Evolutionary conservation across 2,329 filamentous ascomycete genomes (phyloP).

Genomic region (Volutella citrinella): DNA sequence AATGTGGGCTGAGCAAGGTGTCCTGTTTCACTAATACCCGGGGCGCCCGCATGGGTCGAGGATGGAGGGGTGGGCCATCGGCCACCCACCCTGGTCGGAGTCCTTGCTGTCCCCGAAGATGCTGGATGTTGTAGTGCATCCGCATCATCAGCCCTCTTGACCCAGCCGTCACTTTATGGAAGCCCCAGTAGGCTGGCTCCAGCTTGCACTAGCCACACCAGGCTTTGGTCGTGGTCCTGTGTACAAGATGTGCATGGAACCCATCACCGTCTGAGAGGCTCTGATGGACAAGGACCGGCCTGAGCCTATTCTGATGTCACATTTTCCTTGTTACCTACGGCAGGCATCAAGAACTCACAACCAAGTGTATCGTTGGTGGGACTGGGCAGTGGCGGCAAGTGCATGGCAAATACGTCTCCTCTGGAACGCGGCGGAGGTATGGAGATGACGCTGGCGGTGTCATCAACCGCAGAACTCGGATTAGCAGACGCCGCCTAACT

Average conservation of each 20-base stretch:
- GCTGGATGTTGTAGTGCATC: constrained; percentile 24
- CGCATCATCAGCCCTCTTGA: constrained; percentile 17
- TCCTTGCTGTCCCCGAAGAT: constrained; percentile 17
- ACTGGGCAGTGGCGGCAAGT: no score
- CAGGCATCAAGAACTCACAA: no score
- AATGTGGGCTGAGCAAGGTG: constrained; percentile 46
- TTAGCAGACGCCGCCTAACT: constrained; percentile 22
- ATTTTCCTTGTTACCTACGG: no score
- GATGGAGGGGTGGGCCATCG: constrained; percentile 24
- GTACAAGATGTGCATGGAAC: no score
- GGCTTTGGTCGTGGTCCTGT: no score
- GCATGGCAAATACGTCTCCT: constrained; percentile 16
- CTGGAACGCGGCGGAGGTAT: constrained; percentile 15
- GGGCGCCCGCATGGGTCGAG: constrained; percentile 32
- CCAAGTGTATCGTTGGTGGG: no score
- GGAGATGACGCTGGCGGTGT: constrained; percentile 16
- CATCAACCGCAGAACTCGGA: constrained; percentile 18
- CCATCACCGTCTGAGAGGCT: no score
- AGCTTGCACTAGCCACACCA: constrained; percentile 22
- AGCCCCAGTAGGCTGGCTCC: constrained; percentile 12
- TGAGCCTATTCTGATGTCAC: no score
- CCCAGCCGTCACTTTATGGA: constrained; percentile 10
- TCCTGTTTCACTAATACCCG: constrained; percentile 51
- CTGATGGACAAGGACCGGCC: no score
- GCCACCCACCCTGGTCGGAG: constrained; percentile 17